Evolutionary conservation across 441 rosid species (phyloP), one percentile per base, ranked within the genome.

Genomic region (Codiaeum variegatum): DNA sequence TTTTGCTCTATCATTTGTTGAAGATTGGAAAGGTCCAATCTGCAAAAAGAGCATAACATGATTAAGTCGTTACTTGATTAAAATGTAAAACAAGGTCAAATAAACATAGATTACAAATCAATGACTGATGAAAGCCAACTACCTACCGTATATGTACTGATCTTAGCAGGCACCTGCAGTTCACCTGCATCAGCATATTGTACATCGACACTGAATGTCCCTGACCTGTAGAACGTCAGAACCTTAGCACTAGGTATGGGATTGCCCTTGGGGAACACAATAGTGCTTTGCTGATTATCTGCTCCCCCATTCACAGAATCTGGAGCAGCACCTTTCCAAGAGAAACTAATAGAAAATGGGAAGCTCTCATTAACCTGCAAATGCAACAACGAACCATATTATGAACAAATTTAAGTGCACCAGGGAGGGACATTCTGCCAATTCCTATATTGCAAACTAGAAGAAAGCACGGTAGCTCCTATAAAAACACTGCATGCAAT

Each of bases 1-100:
- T 74, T 95, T 95, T 58, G 94, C 91, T 42, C 89, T 79, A 56
- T 94, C 95, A 72, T 82, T 84, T 75, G 83, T 86, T 23, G 86
- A 68, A 63, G 91, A 85, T 72, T 91, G 98, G 85, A 95, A 93
- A 70, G 99, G 99, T 72, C 99, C 99, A 66, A 95, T 89, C 99
- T 95, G 85, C 76, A 71, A 56, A 75, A n/a, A 49, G 64, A 74
- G n/a, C 69, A 55, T 32, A 75, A 64, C 24, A 66, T 34, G 26
- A 74, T 61, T 42, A 21, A 36, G n/a, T 36, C n/a, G 47, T 21
- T 32, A 18, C 52, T 34, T 58, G 44, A 62, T 5, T 36, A 55
- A 3, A 26, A 23, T 1, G 13, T 2, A n/a, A 26, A 21, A 36
- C 59, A 42, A 2, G n/a, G 60, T 11, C 18, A 29, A 15, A 23